These are phyloP conservation scores for Fusarium tricinctum DNA, from an alignment of 2,329 filamentous ascomycete species.

Conservation along the genomic window DNA sequence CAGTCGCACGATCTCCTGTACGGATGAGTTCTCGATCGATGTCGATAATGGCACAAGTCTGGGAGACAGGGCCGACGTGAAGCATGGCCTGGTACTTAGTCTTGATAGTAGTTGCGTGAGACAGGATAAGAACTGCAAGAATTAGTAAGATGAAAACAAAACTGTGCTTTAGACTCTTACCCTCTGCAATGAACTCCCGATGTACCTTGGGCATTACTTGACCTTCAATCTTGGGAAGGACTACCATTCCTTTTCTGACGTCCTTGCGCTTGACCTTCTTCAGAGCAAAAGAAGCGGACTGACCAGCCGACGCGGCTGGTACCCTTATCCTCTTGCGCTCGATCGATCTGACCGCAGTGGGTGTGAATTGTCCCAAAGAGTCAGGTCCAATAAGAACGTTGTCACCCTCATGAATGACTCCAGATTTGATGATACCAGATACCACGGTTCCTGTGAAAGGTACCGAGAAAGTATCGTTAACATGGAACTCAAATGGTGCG, in stretches of 20 bases:
- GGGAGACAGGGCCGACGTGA: slow-evolving; percentile 92
- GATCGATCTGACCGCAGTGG: slow-evolving; percentile 90
- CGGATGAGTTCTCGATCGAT: slow-evolving; percentile 96
- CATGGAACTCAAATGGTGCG: slow-evolving; percentile 91
- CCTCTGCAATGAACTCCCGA: slow-evolving; percentile 83
- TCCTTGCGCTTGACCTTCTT: slow-evolving; percentile 91
- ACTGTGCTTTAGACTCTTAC: slow-evolving; percentile 56
- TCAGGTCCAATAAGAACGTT: slow-evolving; percentile 90
- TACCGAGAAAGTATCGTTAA: slow-evolving; percentile 98
- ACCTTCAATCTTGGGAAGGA: slow-evolving; percentile 85
- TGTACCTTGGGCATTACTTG: slow-evolving; percentile 78
- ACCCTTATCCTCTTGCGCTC: slow-evolving; percentile 94
- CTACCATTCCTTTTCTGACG: slow-evolving; percentile 97
- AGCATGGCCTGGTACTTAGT: slow-evolving; percentile 98
- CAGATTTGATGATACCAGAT: slow-evolving; percentile 90
- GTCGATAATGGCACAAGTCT: slow-evolving; percentile 97
- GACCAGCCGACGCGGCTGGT: slow-evolving; percentile 88
- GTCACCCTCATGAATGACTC: slow-evolving; percentile 92
- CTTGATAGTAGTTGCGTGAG: slow-evolving; percentile 96
- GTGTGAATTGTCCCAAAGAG: slow-evolving; percentile 87
- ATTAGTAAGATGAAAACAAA: slow-evolving; percentile 17
- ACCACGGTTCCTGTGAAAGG: slow-evolving; percentile 97
- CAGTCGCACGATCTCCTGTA: slow-evolving; percentile 92
- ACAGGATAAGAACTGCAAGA: slow-evolving; percentile 83
- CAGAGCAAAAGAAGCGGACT: slow-evolving; percentile 92